Conservation (phyloP, 1,284 basidiomycete species). For the Boletus semigastroideus region DNA sequence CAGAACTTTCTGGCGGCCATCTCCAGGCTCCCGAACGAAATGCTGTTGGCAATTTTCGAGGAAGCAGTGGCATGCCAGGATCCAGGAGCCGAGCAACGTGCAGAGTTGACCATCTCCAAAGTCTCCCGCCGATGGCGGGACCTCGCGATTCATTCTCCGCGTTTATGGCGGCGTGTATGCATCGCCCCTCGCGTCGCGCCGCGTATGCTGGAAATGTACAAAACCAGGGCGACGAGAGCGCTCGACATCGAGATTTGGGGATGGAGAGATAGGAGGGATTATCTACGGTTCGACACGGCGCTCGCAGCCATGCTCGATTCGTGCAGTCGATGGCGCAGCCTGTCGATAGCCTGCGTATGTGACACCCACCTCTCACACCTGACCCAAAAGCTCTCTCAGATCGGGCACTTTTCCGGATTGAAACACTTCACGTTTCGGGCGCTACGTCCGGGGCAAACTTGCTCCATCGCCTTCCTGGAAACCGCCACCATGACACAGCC, state of each 20-base stretch:
- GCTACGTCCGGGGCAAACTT: conserved; percentile 32
- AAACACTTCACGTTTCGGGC: conserved; percentile 33
- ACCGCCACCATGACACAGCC: conserved; percentile 9
- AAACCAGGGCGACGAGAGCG: conserved; percentile 21
- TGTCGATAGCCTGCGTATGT: conserved; percentile 25
- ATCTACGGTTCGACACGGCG: conserved; percentile 31
- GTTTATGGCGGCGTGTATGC: conserved; percentile 28
- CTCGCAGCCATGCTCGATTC: conserved; percentile 30
- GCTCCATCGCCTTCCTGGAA: conserved; percentile 25
- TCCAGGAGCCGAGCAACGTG: conserved; percentile 15
- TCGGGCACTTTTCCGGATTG: conserved; percentile 19
- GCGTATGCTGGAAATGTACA: conserved; percentile 26
- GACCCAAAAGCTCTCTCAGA: conserved; percentile 26
- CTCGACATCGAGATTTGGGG: conserved; percentile 31
- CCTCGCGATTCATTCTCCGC: conserved; percentile 27
- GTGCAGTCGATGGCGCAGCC: conserved; percentile 27
- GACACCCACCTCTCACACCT: conserved; percentile 32
- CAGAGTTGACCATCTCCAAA: conserved; percentile 28
- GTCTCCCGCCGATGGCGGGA: conserved; percentile 34
- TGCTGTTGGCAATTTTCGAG: conserved; percentile 32
- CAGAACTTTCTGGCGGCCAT: conserved; percentile 30
- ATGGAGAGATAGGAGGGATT: conserved; percentile 33
- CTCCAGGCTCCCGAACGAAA: conserved; percentile 32
- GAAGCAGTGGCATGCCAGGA: conserved; percentile 30
- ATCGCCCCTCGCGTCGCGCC: conserved; percentile 24